Conservation (phyloP, 805 yeast genomes). For the Dipodascopsis tothii region DNA sequence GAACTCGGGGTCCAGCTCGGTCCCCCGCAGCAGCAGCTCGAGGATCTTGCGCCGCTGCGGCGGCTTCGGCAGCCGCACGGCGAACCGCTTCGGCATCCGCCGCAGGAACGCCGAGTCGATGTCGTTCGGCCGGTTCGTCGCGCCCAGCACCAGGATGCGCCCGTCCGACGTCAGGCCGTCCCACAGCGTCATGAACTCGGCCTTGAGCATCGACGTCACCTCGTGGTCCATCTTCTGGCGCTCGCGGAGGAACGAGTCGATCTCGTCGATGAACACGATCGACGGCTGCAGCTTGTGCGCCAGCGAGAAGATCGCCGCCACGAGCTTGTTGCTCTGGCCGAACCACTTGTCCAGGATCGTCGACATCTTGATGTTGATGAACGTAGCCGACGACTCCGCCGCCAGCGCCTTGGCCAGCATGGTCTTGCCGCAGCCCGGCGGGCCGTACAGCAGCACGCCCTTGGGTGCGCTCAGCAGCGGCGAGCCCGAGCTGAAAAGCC, state of each 20-base stretch:
- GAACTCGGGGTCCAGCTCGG: conserved; percentile 53
- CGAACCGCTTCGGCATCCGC: conserved; percentile 84
- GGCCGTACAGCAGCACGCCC: conserved; percentile 87
- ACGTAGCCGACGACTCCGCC: conserved; percentile 82
- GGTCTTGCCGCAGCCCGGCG: conserved; percentile 97
- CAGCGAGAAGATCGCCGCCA: conserved; percentile 83
- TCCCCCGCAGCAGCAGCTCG: conserved; percentile 56
- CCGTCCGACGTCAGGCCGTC: conserved; percentile 67
- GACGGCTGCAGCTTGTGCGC: conserved; percentile 90
- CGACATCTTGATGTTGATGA: conserved; percentile 85
- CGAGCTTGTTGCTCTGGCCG: conserved; percentile 90
- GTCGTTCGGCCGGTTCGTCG: conserved; percentile 86
- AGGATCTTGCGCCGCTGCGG: conserved; percentile 66
- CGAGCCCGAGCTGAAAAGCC: conserved; percentile 61
- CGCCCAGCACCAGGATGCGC: conserved; percentile 81
- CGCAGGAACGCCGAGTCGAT: conserved; percentile 88
- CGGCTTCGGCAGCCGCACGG: conserved; percentile 62
- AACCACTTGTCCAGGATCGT: conserved; percentile 95
- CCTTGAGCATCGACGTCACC: conserved; percentile 87
- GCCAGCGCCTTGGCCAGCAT: conserved; percentile 96
- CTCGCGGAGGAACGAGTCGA: conserved; percentile 86
- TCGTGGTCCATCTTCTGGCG: conserved; percentile 83
- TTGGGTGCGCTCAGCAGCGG: conserved; percentile 77
- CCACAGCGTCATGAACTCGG: conserved; percentile 97
- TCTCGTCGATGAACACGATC: conserved; percentile 90